Conservation (phyloP, 2,329 filamentous ascomycete species). For the Penicillium frequentans region DNA sequence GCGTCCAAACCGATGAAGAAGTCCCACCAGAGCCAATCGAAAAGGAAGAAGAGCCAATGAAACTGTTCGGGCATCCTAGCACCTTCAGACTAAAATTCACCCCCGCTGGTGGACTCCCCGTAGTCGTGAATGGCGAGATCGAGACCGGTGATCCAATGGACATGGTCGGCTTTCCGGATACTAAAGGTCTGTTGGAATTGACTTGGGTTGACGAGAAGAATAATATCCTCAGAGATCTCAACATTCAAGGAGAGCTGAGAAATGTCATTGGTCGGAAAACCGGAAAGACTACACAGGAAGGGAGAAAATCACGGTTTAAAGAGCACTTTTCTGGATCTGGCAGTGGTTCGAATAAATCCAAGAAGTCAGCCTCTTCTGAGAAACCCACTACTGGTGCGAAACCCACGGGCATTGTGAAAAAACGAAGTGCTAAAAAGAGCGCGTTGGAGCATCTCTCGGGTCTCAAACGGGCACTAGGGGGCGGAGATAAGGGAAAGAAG, state of each 20-base stretch:
- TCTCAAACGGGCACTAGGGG: not conserved
- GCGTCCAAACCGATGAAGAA: not conserved
- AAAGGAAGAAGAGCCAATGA: not conserved
- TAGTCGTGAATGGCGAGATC: not conserved
- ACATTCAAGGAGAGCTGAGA: not conserved
- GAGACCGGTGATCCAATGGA: not conserved
- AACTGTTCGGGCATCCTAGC: too few relatives aligned
- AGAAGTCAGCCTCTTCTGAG: not conserved
- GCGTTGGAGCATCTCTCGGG: not conserved
- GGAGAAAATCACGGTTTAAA: not conserved
- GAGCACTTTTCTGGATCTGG: not conserved
- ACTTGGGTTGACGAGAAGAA: not conserved
- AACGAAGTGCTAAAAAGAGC: not conserved
- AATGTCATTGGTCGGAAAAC: not conserved
- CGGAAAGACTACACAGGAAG: not conserved
- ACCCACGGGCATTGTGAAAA: not conserved
- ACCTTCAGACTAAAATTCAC: not conserved
- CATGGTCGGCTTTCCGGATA: not conserved
- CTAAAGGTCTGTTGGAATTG: not conserved
- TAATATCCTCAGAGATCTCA: not conserved
- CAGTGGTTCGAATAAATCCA: not conserved
- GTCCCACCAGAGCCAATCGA: not conserved
- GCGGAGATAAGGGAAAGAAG: not conserved
- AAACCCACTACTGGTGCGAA: not conserved
- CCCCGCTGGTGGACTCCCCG: not conserved